Base-by-base conservation (phyloP, 139 green algal genomes). In the Auxenochlorella pyrenoidosa region DNA sequence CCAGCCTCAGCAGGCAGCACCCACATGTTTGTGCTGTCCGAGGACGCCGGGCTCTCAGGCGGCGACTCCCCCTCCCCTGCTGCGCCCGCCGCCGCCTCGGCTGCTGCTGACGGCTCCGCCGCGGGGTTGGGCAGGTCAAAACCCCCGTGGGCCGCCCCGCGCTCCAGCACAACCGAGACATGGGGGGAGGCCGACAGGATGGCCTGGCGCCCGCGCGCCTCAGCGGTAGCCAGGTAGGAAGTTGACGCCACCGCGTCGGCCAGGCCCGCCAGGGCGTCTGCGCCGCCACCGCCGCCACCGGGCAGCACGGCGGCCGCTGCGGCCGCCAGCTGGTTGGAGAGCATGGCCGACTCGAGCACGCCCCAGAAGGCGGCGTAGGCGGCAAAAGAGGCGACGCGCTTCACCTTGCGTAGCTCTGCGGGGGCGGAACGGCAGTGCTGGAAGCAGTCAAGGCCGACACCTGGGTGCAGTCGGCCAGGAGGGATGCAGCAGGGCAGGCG, bases 291-390 rank as follows among this genome's bases (percentile, higher is more conserved):
- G n/a, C n/a, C 82, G 73, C 76, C 60, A 28, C 43, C 68, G 2
- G 34, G 88, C 76, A 65, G 81, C 73, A 83, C 75, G 16, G 82
- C 75, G 15, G 82, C 36, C 10, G 44, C 81, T 0, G 89, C 91
- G 10, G 88, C 80, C 0, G 84, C 84, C 70, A 95, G 59, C 88
- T 95, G 72, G 78, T 96, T 93, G 36, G 92, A 88, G 63, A 97
- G 73, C 78, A 97, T 93, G 0, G 92, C 90, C 18, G 79, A 72
- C 89, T 97, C 95, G 51, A 97, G 83, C 12, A 89, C 83, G 19
- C 76, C 44, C 51, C 91, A 92, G 81, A 94, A 97, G 16, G 95
- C 94, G n/a, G 94, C 91, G 81, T 94, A 92, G 43, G 93, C 90
- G 32, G 91, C 94, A 89, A 96, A 96, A 32, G 70, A 38, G 6